Base-by-base conservation (phyloP, 805 yeast species). In the Hemisphaericaspora nanyangensis region DNA sequence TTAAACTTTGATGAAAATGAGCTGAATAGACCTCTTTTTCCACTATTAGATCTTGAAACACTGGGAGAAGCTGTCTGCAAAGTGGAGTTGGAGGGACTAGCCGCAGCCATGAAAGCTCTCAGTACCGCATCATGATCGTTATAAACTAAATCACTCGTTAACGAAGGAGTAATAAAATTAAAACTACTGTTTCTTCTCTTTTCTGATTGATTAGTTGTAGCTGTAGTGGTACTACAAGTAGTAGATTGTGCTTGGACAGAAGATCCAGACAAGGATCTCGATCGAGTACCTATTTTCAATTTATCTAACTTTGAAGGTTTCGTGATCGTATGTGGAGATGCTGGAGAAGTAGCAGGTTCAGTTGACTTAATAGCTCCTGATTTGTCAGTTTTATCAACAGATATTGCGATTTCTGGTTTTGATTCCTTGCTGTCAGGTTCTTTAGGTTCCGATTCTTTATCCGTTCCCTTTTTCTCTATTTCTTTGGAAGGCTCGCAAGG, bases 1-100 rank as follows among this genome's bases (percentile, higher is more conserved):
- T 65, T 65, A 47, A 68, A 68, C 40, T 68, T 68, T 7, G 70
- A 60, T 4, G 72, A 66, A 12, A 68, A 35, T 11, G 71, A 63
- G 39, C 67, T 58, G 48, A 68, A 65, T 5, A 68, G 34, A 3
- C 68, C 56, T 34, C 60, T 51, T 29, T 47, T 48, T 4, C 47
- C 45, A 10, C 50, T 45, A 31, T 47, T 34, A 12, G 47, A 44
- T 29, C 58, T 38, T 4, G 56, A 45, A 11, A 45, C 46, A n/a
- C 29, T 35, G 3, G 52, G 51, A 13, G 49, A 26, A 12, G 44
- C n/a, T 12, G 30, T 17, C 24, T 24, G 26, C 24, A 47, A 34
- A 18, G 32, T 20, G 12, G 43, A 22, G 5, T 52, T 43, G 12
- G 39, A 41, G 6, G 54, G 49, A 2, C 56, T 40, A 10, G 47